These are phyloP conservation scores for Populus tremula DNA, from an alignment of 345 rosid genomes.

Conservation along the genomic window DNA sequence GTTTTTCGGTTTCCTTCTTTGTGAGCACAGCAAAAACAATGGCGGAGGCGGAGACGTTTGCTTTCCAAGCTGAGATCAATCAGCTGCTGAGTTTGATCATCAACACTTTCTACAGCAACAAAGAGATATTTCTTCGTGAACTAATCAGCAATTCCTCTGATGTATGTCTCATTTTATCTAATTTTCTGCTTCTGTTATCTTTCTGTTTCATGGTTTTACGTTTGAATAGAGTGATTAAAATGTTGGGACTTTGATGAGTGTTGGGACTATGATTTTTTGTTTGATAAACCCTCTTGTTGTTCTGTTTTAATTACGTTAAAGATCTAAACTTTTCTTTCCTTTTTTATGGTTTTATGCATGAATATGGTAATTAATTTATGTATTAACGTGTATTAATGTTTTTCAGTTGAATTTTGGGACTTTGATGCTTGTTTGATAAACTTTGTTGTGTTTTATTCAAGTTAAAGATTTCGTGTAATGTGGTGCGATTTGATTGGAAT, in stretches of 20 bases:
- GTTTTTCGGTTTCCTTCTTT: neutral
- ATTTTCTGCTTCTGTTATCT: neutral
- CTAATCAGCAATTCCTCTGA: conserved; percentile 9
- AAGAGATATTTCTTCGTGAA: conserved; percentile 13
- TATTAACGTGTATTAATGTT: too few relatives aligned
- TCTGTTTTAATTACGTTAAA: neutral
- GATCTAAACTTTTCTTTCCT: neutral
- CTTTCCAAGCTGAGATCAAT: conserved; percentile 9
- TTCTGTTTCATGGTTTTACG: neutral
- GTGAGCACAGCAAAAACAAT: neutral
- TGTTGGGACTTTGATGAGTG: neutral
- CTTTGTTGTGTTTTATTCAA: too few relatives aligned
- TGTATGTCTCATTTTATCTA: neutral
- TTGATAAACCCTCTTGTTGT: neutral
- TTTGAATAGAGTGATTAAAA: neutral
- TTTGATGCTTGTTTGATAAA: too few relatives aligned
- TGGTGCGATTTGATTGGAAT: neutral
- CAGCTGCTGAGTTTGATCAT: conserved; percentile 4
- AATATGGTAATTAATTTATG: too few relatives aligned
- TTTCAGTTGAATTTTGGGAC: too few relatives aligned
- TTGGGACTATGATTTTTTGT: neutral
- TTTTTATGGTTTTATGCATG: too few relatives aligned
- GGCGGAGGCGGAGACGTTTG: conserved; percentile 12
- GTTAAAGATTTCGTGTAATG: neutral
- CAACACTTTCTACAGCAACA: conserved; percentile 13